Percentiles rank a stretch among this genome's conserved stretches.
phyloP scores from a whole-genome alignment of 129 eudicot genomes.

The Tagetes erecta region DNA sequence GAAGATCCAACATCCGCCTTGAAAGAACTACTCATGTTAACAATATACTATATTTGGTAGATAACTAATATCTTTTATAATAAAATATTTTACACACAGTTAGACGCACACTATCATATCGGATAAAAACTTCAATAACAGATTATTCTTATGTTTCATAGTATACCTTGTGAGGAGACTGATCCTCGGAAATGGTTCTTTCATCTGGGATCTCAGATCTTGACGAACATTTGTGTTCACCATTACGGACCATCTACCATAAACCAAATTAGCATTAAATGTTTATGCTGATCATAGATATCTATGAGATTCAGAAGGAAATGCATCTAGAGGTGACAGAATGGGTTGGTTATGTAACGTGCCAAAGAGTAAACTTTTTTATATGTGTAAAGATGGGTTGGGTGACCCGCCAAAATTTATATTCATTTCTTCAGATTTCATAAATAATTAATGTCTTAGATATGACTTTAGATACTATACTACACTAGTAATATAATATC shows the following conservation, averaged over 20 bases:
- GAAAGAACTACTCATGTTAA: constrained; percentile 47
- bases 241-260: constrained; percentile 81
- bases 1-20: constrained; percentile 42
- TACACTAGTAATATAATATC: background rate
- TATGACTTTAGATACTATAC: background rate
- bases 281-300: background rate
- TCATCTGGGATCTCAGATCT: constrained; percentile 56
- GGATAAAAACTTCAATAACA: background rate
- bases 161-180: constrained; percentile 40
- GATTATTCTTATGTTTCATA: background rate
- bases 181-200: constrained; percentile 68
- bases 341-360: background rate
- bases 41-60: constrained; percentile 32
- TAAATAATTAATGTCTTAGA: background rate
- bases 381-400: background rate
- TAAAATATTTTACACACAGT: background rate
- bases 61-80: constrained; percentile 9
- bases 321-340: background rate
- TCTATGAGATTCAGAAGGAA: background rate
- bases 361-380: background rate
- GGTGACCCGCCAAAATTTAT: background rate
- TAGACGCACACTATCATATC: background rate
- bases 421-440: background rate
- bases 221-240: constrained; percentile 75
- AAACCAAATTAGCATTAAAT: constrained; percentile 21